Percentiles rank a stretch among this genome's conserved stretches.
Conservation (phyloP, 768 basidiomycete species). For the Ephemerocybe angulata region DNA sequence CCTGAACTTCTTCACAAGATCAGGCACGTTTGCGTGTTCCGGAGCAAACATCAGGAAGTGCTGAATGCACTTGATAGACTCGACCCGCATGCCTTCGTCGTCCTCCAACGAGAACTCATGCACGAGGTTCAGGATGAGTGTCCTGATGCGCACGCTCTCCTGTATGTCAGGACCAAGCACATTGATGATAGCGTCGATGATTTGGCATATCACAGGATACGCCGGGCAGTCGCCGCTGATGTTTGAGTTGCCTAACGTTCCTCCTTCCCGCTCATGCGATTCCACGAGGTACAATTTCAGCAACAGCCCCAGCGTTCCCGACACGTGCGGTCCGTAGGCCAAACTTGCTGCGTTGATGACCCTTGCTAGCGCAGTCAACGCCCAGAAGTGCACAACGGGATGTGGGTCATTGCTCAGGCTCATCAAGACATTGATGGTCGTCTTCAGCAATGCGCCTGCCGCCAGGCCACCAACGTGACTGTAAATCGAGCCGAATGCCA, state of each 20-base stretch:
- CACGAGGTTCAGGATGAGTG: conserved; percentile 79
- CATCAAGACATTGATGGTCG: conserved; percentile 92
- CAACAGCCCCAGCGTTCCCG: conserved; percentile 84
- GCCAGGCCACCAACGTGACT: conserved; percentile 90
- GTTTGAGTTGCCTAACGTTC: conserved; percentile 77
- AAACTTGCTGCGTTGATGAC: conserved; percentile 92
- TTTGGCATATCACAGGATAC: conserved; percentile 87
- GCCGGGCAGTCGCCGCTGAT: conserved; percentile 87
- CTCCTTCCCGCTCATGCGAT: conserved; percentile 91
- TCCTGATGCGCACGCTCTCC: conserved; percentile 77
- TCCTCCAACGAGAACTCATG: conserved; percentile 80
- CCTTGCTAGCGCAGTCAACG: conserved; percentile 75
- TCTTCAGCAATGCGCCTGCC: conserved; percentile 91
- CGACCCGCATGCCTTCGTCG: conserved; percentile 85
- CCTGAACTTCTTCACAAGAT: conserved; percentile 74
- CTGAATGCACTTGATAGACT: conserved; percentile 94
- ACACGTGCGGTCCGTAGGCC: conserved; percentile 85
- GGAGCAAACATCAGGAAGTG: conserved; percentile 97
- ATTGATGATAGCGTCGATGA: conserved; percentile 90
- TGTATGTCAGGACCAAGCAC: conserved; percentile 94
- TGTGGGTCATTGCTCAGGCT: conserved; percentile 95
- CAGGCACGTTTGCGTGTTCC: conserved; percentile 75
- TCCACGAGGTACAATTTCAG: conserved; percentile 87
- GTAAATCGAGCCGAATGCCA: conserved; percentile 91
- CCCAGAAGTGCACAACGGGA: conserved; percentile 93